Evolutionary conservation across 2,329 filamentous ascomycete species (phyloP), one percentile per base, ranked within the genome.

Genomic region (Magnaporthiopsis rhizophila): DNA sequence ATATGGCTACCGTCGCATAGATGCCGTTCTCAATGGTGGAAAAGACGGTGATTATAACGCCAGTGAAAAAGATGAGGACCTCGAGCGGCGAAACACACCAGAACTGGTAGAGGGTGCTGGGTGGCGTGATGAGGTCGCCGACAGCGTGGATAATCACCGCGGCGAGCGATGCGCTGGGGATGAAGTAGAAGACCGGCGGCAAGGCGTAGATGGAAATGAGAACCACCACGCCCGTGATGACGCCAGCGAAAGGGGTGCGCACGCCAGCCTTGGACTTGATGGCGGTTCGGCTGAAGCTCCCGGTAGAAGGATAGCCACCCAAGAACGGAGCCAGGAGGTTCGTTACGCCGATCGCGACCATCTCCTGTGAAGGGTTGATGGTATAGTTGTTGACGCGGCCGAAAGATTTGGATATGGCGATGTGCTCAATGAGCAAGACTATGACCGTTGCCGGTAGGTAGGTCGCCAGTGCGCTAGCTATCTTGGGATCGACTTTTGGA

Each of bases 331-430:
- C 92, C 8, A 98, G 82, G 38, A 98, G 81, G 74, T 99, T 99
- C 60, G 89, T 90, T 34, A 98, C 86, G 67, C 95, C 95, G 69
- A 98, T 97, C 36, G 92, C 94, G 61, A 99, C 91, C 76, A 99
- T 85, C 75, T 99, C 95, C 75, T 99, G 95, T 0, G 94, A 98
- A 0, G 95, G 94, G 71, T 98, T 89, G 74, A 99, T 98, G 56
- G 87, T 89, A 77, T 99, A 99, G 79, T 97, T 97, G 81, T 98
- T 98, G 71, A 97, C 86, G 66, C 95, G 86, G n/a, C 95, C 95
- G 69, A 99, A 98, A 0, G 94, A 98, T 76, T 99, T 99, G 36
- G 94, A 92, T 68, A 99, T 98, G 64, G 95, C 92, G 71, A 99
- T 97, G 75, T 99, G 95, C 77, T 99, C 95, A 66, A 98, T 96